phyloP scores from a whole-genome alignment of 768 basidiomycete genomes.

The Boletus tomentosulus region DNA sequence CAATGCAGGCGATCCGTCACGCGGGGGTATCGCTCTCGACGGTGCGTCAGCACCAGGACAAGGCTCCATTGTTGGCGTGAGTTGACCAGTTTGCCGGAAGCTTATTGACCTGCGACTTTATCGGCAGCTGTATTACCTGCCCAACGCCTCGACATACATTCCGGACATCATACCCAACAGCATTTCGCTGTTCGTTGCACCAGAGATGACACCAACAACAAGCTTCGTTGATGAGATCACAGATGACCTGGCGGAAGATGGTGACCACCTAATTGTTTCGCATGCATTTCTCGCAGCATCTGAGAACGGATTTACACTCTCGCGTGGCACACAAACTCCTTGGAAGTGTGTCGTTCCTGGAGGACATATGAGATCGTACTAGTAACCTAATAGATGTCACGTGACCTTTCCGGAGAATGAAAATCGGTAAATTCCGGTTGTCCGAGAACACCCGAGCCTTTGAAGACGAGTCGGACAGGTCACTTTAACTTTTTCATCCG shows the following conservation, averaged over 20 bases:
- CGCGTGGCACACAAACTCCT: constrained; percentile 27
- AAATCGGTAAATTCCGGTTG: constrained; percentile 22
- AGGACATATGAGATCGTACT: constrained; percentile 6
- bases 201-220: constrained; percentile 14
- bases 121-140: constrained; percentile 42
- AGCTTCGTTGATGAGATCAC: not conserved
- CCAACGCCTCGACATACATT: constrained; percentile 12
- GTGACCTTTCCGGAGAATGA: constrained; percentile 21
- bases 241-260: not conserved
- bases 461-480: not conserved
- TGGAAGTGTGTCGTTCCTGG: constrained; percentile 46
- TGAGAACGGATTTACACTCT: constrained; percentile 49
- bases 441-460: constrained; percentile 32
- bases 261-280: not conserved
- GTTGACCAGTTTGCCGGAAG: constrained; percentile 4
- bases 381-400: not conserved
- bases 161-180: constrained; percentile 5
- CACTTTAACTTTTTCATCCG: constrained; percentile 25
- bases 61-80: constrained; percentile 52
- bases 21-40: constrained; percentile 62
- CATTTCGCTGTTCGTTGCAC: constrained; percentile 23
- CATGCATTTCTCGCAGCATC: constrained; percentile 44
- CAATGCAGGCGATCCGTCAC: constrained; percentile 67
- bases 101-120: not conserved
- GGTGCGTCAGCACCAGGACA: constrained; percentile 45